Base-by-base conservation (phyloP, 2,329 filamentous ascomycete species). In the Alternaria dauci region DNA sequence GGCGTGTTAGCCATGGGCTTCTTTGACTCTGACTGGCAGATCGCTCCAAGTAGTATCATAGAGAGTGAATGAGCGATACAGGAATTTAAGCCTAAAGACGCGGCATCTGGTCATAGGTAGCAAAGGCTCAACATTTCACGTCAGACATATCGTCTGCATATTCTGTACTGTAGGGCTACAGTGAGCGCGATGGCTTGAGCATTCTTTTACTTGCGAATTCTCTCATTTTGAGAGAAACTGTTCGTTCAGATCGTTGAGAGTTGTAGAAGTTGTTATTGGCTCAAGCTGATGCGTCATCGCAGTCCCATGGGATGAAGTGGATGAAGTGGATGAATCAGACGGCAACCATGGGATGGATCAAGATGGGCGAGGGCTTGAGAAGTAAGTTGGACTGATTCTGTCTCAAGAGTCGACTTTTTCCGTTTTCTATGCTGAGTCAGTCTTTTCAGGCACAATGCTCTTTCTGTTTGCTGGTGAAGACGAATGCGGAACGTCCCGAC, bases 1-100 rank as follows among this genome's bases (percentile, higher is more conserved):
- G 85, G 85, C 5, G 78, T 81, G 5, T 70, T 85, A 57, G 84
- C 84, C 3, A 79, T 87, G 75, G 86, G 86, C 0, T 87, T 85
- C 72, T 83, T 88, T 63, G 84, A 87, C 66, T 77, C 78, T 59
- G 62, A 72, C n/a, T 88, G 86, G 86, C 73, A 81, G 44, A 78
- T 86, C 44, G 82, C 82, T 41, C 62, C 76, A 38, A 80, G 77
- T 26, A 85, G 85, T 23, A 83, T 83, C 66, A 42, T 72, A 11
- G 62, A 65, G 14, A 60, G 51, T 12, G 55, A 41, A 16, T 61
- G 44, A 54, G 39, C 18, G 1, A 9, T 39, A 28, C 18, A 14
- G 11, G 16, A 30, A 16, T 23, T 11, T 26, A 46, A 46, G 26
- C 46, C 16, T 34, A 12, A 50, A 38, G 46, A 50, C 14, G 20